Percentiles rank a stretch among this genome's conserved stretches.
Evolutionary conservation across 2,329 filamentous ascomycete species (phyloP).

Genomic region (Gaeumannomyces sp.): DNA sequence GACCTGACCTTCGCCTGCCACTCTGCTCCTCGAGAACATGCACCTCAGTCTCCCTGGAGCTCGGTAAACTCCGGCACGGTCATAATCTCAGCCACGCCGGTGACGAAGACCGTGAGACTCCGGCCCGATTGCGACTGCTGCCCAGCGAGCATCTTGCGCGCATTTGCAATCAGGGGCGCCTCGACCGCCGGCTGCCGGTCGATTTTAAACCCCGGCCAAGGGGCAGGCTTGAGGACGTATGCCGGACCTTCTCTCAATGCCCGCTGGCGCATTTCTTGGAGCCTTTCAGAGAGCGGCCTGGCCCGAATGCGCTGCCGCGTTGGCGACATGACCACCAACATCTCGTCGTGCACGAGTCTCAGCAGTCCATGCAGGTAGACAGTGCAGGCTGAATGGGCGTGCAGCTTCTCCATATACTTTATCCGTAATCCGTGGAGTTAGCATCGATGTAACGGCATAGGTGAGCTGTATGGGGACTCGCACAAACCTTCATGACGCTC

Average conservation of each 20-base stretch:
- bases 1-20: too few species aligned
- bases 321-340: conserved; percentile 2
- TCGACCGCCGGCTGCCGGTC: background rate
- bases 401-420: conserved; percentile 5
- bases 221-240: background rate
- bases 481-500: background rate
- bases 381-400: background rate
- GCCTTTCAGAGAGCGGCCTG: background rate
- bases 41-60: background rate
- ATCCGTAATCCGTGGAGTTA: background rate
- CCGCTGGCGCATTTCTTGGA: background rate
- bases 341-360: background rate
- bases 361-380: conserved; percentile 1
- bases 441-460: background rate
- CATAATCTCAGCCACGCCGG: background rate
- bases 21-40: too few species aligned
- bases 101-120: background rate
- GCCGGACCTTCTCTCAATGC: background rate
- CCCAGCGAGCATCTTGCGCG: background rate
- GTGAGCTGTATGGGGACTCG: background rate
- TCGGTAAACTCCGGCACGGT: background rate
- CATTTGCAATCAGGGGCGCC: background rate
- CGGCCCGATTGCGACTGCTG: background rate
- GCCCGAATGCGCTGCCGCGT: conserved; percentile 2
- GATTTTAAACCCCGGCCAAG: background rate